Conservation (phyloP, 495 filamentous ascomycete genomes). For the Penicillium steckii region DNA sequence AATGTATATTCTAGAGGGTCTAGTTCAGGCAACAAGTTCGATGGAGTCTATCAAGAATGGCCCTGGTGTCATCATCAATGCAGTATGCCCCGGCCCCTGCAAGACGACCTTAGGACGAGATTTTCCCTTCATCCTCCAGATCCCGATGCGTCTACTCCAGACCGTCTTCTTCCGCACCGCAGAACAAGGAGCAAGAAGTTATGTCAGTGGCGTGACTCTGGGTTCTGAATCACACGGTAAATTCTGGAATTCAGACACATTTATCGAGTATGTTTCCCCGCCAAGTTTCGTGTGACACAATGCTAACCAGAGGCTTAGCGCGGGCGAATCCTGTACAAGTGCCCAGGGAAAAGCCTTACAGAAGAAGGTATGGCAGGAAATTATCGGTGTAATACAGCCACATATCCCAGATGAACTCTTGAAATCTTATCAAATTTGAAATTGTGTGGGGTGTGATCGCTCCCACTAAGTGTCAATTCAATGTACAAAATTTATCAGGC, state of each 20-base stretch:
- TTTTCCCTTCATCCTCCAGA: neutral
- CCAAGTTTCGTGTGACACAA: neutral
- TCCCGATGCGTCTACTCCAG: conserved; percentile 2
- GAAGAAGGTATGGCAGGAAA: conserved; percentile 1
- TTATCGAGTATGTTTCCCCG: conserved; percentile 1
- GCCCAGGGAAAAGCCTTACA: neutral
- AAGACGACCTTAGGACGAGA: neutral
- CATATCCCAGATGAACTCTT: neutral
- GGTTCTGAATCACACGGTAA: conserved; percentile 27
- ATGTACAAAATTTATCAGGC: neutral
- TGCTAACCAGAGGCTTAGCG: neutral
- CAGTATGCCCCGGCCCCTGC: conserved; percentile 15
- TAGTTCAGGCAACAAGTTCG: neutral
- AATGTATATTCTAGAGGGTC: conserved; percentile 19
- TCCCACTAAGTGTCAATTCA: neutral
- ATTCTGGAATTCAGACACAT: conserved; percentile 20
- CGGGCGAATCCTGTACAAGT: neutral
- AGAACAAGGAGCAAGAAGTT: conserved; percentile 26
- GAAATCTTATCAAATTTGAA: neutral
- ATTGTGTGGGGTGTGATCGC: neutral
- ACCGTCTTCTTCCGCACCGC: conserved; percentile 18
- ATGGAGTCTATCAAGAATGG: conserved; percentile 11
- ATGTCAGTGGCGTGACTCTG: conserved; percentile 30
- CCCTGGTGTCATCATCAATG: conserved; percentile 17
- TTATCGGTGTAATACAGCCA: conserved; percentile 1